Evolutionary conservation across 768 basidiomycete species (phyloP).

Genomic region (Cyclocybe cylindracea): DNA sequence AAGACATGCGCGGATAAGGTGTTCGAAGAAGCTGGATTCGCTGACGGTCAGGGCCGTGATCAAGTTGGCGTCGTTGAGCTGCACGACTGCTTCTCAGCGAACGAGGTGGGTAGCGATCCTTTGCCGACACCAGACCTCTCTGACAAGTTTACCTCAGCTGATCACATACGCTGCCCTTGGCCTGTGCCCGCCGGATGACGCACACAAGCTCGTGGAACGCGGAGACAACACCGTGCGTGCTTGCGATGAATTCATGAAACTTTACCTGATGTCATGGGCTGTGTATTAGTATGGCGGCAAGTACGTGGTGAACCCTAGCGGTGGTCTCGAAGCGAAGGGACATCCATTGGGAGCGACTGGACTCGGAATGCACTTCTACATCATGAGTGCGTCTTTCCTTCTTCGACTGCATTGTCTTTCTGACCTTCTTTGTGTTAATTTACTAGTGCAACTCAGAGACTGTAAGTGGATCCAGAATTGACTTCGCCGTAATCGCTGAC

Average conservation of each 20-base stretch:
- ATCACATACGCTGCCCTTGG: constrained; percentile 83
- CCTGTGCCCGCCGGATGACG: constrained; percentile 64
- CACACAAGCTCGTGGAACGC: constrained; percentile 71
- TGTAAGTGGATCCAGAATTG: constrained; percentile 41
- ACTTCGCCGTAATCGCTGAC: background rate
- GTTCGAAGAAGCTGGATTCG: constrained; percentile 72
- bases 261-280: background rate
- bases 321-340: constrained; percentile 87
- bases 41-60: constrained; percentile 60
- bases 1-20: constrained; percentile 66
- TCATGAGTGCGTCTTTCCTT: constrained; percentile 55
- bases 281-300: constrained; percentile 72
- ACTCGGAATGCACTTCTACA: constrained; percentile 86
- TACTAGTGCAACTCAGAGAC: constrained; percentile 70
- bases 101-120: constrained; percentile 53
- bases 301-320: constrained; percentile 83
- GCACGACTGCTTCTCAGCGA: constrained; percentile 84
- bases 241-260: background rate
- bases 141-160: constrained; percentile 44
- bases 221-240: constrained; percentile 74
- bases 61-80: constrained; percentile 84
- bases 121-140: background rate
- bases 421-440: constrained; percentile 1
- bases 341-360: constrained; percentile 86
- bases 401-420: constrained; percentile 1